Evolutionary conservation across 73 alveolate species (phyloP).

Genomic region (Tetrahymena elliotti): DNA sequence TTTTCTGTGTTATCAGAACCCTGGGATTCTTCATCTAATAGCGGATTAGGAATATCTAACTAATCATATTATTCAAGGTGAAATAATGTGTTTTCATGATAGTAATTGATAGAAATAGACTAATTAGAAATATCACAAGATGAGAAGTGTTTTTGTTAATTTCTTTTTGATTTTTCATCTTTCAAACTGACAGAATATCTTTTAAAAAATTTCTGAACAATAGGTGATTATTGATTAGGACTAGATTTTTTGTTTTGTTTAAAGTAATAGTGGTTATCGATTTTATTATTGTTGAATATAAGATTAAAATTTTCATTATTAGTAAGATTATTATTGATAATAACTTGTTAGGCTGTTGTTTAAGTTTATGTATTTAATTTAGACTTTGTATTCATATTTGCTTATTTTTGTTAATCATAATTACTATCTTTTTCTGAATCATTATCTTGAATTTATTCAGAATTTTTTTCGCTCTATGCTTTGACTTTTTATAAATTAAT

Average conservation of each 20-base stretch:
- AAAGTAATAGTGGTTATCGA: not conserved
- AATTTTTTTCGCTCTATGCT: not conserved
- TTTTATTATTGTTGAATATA: not conserved
- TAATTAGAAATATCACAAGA: not conserved
- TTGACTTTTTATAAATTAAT: not conserved
- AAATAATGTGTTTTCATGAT: not conserved
- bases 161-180: not conserved
- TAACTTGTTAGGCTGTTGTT: not conserved
- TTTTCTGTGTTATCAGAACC: not conserved
- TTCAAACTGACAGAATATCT: not conserved
- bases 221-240: not conserved
- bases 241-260: not conserved
- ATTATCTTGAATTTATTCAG: not conserved
- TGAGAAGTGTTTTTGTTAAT: not conserved
- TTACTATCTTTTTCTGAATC: not conserved
- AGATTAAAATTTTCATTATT: not conserved
- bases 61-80: not conserved
- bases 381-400: not conserved
- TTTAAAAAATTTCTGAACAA: not conserved
- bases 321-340: not conserved
- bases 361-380: not conserved
- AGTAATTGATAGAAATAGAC: not conserved
- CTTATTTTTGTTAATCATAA: not conserved
- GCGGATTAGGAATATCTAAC: not conserved
- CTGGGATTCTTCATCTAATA: not conserved